Evolutionary conservation across 2,329 filamentous ascomycete species (phyloP), one percentile per base, ranked within the genome.

Genomic region (Dactylella cylindrospora): DNA sequence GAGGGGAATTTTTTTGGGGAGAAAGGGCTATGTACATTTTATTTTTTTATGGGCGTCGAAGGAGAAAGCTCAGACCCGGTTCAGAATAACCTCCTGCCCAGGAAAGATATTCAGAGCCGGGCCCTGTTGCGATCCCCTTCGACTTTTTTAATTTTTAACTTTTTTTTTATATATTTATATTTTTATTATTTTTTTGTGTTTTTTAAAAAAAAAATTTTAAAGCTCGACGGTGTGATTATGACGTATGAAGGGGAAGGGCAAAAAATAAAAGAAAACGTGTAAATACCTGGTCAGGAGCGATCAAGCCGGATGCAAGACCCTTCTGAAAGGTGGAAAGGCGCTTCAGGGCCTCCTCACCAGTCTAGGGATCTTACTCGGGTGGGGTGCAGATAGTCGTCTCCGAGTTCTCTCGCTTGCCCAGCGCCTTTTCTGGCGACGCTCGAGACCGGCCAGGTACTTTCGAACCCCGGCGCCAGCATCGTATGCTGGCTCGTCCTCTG

Each of bases 111-210:
- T n/a, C 28, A 12, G 26, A 32, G 2, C 10, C 8, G 12, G 26
- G 5, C 25, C 41, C n/a, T n/a, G 10, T 45, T 19, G 15, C 41
- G n/a, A 13, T 8, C n/a, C 10, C 26, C 41, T n/a, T 20, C 26
- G 26, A 45, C 41, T 45, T 45, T 45, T 45, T 2, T 20, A n/a
- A 17, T 45, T 45, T 45, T 45, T 15, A 45, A 45, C 22, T 45
- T 45, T 45, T 45, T 45, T 45, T 45, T 6, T 29, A 7, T 9
- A 20, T 45, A 32, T 29, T 8, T 9, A 20, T 45, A 32, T 45
- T 13, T 26, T 12, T 22, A 22, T 25, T 23, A 29, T 45, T 45
- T 32, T 45, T 12, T 45, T 36, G 7, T 25, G 38, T 10, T 12
- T 19, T 19, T 10, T 4, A 38, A 38, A 4, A 17, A 3, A 38